Base-by-base conservation (phyloP, 768 basidiomycete genomes). In the Boletus reticuloceps region DNA sequence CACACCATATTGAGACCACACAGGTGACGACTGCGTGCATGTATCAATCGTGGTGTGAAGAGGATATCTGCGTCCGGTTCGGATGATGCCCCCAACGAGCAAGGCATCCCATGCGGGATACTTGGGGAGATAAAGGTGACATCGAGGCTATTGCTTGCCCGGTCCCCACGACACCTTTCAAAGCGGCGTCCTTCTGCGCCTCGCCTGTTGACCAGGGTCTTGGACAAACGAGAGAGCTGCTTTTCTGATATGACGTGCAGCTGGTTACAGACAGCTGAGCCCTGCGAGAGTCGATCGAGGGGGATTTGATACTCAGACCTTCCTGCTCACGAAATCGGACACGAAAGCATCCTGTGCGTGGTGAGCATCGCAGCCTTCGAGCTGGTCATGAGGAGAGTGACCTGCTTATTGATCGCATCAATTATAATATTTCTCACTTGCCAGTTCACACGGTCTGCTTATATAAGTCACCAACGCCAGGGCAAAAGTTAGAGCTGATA, bases 291-390 rank as follows among this genome's bases (percentile, higher is more conserved):
- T 73, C 83, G 63, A 79, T 82, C 80, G 53, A 77, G 78, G 79
- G 79, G 81, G 82, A 82, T 73, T 81, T 55, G 65, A 82, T 80
- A 71, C 85, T 88, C 86, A 85, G 85, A 88, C 86, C 85, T 88
- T 88, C 86, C 87, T 84, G 85, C 84, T 87, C 83, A 83, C 78
- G 71, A 85, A 59, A 53, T 56, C 58, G 64, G 66, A 72, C 54
- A 58, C 19, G 14, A 36, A 54, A 54, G 11, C 62, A 53, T 75
- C 77, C 76, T 76, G 80, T 82, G 61, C 65, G 84, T 73, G 59
- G 74, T 82, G 83, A 86, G 84, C 83, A 72, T 84, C 78, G 84
- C 81, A 78, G 84, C 82, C 77, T 89, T 86, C 64, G 75, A 69
- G 63, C 79, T 79, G 76, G 68, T 68, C 45, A 13, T 16, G 37